These are phyloP conservation scores for Kurtzmaniella fragi DNA, from an alignment of 805 yeast species.

Conservation along the genomic window DNA sequence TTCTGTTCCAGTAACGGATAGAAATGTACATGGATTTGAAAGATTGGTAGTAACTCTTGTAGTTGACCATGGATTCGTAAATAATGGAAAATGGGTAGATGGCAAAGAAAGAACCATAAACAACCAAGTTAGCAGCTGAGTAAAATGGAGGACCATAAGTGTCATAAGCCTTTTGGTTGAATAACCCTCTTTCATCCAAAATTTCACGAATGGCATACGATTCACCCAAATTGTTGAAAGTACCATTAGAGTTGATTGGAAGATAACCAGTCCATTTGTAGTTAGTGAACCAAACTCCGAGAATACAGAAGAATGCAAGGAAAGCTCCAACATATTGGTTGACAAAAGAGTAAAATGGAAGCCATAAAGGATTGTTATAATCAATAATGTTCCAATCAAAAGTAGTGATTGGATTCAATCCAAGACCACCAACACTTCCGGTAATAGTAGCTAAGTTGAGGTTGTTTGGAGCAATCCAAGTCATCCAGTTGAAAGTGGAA, in stretches of 20 bases:
- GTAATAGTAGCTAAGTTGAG: slow-evolving; percentile 12
- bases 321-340: slow-evolving; percentile 13
- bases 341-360: slow-evolving; percentile 34
- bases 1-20: too few relatives aligned
- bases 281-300: slow-evolving; percentile 17
- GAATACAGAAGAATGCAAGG: slow-evolving; percentile 13
- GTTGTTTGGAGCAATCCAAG: slow-evolving; percentile 16
- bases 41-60: slow-evolving; percentile 1
- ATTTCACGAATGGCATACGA: slow-evolving; percentile 38
- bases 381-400: slow-evolving; percentile 43
- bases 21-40: neutral
- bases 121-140: slow-evolving; percentile 23
- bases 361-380: slow-evolving; percentile 22
- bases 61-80: slow-evolving; percentile 12
- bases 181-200: slow-evolving; percentile 28
- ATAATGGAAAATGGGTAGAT: slow-evolving; percentile 22
- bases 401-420: slow-evolving; percentile 40
- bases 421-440: slow-evolving; percentile 14
- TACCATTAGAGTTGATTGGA: slow-evolving; percentile 38
- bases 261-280: slow-evolving; percentile 19
- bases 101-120: slow-evolving; percentile 24
- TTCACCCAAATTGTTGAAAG: slow-evolving; percentile 47
- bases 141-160: slow-evolving; percentile 25
- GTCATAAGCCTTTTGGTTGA: slow-evolving; percentile 17
- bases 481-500: slow-evolving; percentile 16